Base-by-base conservation (phyloP, 208 protist species). In the Leptomonas seymouri region DNA sequence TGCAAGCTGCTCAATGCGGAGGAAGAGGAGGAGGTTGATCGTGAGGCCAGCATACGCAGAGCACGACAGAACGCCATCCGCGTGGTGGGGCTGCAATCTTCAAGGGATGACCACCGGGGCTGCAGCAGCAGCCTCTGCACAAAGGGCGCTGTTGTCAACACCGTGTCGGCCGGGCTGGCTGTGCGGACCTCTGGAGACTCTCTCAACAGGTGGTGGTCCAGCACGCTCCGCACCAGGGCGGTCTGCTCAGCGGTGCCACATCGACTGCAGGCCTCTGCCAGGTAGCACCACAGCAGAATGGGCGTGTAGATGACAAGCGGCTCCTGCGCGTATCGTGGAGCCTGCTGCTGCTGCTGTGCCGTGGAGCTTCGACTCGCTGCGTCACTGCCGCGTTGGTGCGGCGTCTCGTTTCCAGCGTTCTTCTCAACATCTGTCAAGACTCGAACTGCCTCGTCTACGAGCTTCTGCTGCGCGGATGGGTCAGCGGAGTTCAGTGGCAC, bases 241-340 rank as follows among this genome's bases (percentile, higher is more conserved):
- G 64, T 48, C 69, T 72, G 50, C 50, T 63, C 61, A n/a, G 41
- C 62, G 45, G 67, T 72, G 46, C 64, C 72, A 27, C 62, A 66
- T 1, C 49, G 49, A 49, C 68, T 67, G 57, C 57, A 58, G 20
- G 72, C 72, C 27, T 71, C 72, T 31, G 58, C 41, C 39, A 78
- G 39, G 36, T 71, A 71, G 64, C 85, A 82, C 88, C 83, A 91
- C 45, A 93, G 71, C 74, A 93, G 85, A 46, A 77, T 11, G 0
- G 76, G 57, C 28, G 69, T 74, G 65, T 77, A 77, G 31, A 67
- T 25, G 14, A 61, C 57, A 4, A 28, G 36, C 18, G 45, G 41
- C 18, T 63, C 68, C 23, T 31, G 42, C 25, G 41, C 7, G 53
- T 51, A 27, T 11, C 46, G 20, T 42, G 28, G 15, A 25, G 49